These are phyloP conservation scores for Anthoceros angustus DNA, from an alignment of 225 moss, liverwort and hornwort genomes.

Conservation along the genomic window DNA sequence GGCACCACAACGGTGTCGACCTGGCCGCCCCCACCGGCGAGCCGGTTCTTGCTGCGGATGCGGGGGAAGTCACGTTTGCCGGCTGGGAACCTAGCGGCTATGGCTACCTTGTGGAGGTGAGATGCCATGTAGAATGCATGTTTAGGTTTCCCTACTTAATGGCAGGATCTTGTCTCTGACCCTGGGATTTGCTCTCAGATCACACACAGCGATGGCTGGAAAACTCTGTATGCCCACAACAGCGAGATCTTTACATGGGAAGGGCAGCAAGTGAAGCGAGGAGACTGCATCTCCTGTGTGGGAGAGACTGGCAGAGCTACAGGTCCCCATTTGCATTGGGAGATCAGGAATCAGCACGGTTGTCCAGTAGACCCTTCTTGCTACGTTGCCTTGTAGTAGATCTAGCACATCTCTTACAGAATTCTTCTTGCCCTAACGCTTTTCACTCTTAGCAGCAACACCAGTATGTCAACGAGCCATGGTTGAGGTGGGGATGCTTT, in stretches of 20 bases:
- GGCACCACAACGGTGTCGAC: constrained; percentile 24
- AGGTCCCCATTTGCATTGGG: constrained; percentile 25
- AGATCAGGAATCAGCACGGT: constrained; percentile 16
- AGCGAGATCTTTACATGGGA: constrained; percentile 29
- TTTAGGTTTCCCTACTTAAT: too few species aligned
- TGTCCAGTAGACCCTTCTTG: constrained; percentile 17
- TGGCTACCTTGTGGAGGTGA: constrained; percentile 20
- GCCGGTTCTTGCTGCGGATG: constrained; percentile 21
- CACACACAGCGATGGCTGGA: constrained; percentile 25
- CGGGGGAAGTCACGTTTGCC: constrained; percentile 23
- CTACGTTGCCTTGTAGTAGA: constrained; percentile 15
- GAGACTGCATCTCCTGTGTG: constrained; percentile 20
- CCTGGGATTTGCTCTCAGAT: constrained; percentile 18
- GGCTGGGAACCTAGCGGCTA: constrained; percentile 22
- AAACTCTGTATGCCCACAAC: constrained; percentile 21
- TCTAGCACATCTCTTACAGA: too few species aligned
- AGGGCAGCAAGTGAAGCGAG: constrained; percentile 19
- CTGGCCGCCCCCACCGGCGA: constrained; percentile 25
- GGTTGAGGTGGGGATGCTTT: too few species aligned
- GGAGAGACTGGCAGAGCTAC: constrained; percentile 24
- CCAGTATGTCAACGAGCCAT: too few species aligned
- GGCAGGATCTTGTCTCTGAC: too few species aligned
- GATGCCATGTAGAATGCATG: too few species aligned
- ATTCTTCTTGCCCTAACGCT: too few species aligned
- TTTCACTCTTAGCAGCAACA: too few species aligned